Evolutionary conservation across 2,329 filamentous ascomycete species (phyloP).

Genomic region (Aspergillus transmontanensis): DNA sequence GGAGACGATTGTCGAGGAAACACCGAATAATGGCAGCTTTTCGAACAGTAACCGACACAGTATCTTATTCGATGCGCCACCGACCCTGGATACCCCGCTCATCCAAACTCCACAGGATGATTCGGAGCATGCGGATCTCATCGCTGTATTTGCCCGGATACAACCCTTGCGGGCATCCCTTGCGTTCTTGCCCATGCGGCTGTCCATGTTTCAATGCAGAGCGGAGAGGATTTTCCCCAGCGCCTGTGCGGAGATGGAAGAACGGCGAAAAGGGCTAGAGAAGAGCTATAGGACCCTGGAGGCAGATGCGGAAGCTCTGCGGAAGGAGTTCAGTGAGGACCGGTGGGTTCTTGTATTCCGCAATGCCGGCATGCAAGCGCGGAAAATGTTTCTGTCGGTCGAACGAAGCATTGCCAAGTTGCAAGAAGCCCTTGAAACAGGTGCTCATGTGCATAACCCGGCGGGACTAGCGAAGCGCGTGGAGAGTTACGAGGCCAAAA

Average conservation of each 20-base stretch:
- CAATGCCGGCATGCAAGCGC: slow-evolving; percentile 85
- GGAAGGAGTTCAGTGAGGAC: slow-evolving; percentile 91
- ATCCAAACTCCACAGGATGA: slow-evolving; percentile 70
- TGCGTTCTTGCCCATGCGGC: slow-evolving; percentile 92
- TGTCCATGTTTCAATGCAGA: slow-evolving; percentile 81
- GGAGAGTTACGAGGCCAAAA: slow-evolving; percentile 93
- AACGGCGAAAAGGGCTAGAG: slow-evolving; percentile 73
- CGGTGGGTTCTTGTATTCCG: slow-evolving; percentile 95
- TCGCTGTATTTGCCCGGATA: slow-evolving; percentile 92
- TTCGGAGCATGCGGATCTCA: slow-evolving; percentile 79
- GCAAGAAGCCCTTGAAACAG: slow-evolving; percentile 74
- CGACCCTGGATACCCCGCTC: slow-evolving; percentile 42
- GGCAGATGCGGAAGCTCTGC: slow-evolving; percentile 82
- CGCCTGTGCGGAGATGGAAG: slow-evolving; percentile 84
- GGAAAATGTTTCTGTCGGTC: slow-evolving; percentile 96
- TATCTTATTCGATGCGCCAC: slow-evolving; percentile 60
- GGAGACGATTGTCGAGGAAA: slow-evolving; percentile 90
- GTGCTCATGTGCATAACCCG: slow-evolving; percentile 72
- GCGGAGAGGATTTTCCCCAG: slow-evolving; percentile 82
- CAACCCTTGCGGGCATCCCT: slow-evolving; percentile 89
- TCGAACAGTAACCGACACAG: slow-evolving; percentile 67
- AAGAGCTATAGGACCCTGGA: slow-evolving; percentile 86
- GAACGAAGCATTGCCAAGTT: slow-evolving; percentile 84
- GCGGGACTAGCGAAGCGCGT: slow-evolving; percentile 76
- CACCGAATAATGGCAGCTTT: slow-evolving; percentile 60